Evolutionary conservation across 805 yeast genomes (phyloP).

Genomic region (Saturnispora zaruensis): DNA sequence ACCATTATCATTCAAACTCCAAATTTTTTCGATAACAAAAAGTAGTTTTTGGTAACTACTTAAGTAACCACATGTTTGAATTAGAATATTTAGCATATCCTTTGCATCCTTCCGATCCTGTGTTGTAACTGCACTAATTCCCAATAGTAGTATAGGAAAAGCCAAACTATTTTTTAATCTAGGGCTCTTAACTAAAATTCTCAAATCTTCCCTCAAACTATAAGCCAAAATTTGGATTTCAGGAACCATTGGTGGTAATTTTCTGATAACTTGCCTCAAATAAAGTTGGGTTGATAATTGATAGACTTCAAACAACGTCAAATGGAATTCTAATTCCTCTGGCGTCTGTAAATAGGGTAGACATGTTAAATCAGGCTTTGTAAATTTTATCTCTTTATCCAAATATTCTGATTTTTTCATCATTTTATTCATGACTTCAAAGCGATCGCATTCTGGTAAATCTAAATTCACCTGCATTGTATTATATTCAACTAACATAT

Average conservation of each 20-base stretch:
- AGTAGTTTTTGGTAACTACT: constrained; percentile 26
- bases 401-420: constrained; percentile 14
- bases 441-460: constrained; percentile 18
- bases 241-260: constrained; percentile 23
- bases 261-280: constrained; percentile 19
- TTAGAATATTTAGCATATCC: constrained; percentile 21
- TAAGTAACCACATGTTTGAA: constrained; percentile 28
- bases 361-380: constrained; percentile 17
- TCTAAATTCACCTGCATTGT: constrained; percentile 17
- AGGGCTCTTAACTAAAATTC: constrained; percentile 10
- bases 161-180: constrained; percentile 25
- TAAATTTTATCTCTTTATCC: constrained; percentile 15
- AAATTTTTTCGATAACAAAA: constrained; percentile 25
- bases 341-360: constrained; percentile 15
- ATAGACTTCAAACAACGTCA: constrained; percentile 30
- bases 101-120: constrained; percentile 22
- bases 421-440: constrained; percentile 14
- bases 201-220: constrained; percentile 15
- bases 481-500: constrained; percentile 20
- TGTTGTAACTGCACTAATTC: constrained; percentile 25
- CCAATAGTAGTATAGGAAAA: constrained; percentile 33
- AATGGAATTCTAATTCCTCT: constrained; percentile 25
- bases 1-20: constrained; percentile 32
- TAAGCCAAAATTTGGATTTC: constrained; percentile 19
- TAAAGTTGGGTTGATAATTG: constrained; percentile 24